A percentile compares a stretch with the other conserved stretches of the same genome.
Evolutionary conservation across 1,284 basidiomycete genomes (phyloP).

Genomic region (Melampsora americana): DNA sequence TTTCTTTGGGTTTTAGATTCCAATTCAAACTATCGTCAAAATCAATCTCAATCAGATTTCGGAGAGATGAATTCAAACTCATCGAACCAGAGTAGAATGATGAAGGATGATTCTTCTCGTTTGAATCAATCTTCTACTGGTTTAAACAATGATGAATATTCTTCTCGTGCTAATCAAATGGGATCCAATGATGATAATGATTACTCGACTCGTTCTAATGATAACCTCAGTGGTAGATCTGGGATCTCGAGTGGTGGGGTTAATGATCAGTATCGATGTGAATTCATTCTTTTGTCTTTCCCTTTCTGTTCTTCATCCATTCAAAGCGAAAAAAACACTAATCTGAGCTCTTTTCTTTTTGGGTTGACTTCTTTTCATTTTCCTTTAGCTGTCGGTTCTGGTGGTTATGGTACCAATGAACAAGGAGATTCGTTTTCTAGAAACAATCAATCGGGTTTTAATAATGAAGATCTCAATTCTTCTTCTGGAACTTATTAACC

Average conservation of each 20-base stretch:
- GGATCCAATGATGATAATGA: background rate
- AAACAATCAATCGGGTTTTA: conserved; percentile 33
- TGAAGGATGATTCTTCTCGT: too few relatives aligned
- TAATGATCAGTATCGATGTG: conserved; percentile 20
- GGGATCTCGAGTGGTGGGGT: conserved; percentile 16
- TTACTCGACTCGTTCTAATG: background rate
- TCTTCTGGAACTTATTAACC: background rate
- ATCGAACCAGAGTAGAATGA: too few relatives aligned
- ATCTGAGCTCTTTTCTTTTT: background rate
- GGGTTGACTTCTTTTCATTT: background rate
- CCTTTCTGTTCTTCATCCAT: too few relatives aligned
- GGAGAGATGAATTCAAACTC: conserved; percentile 15
- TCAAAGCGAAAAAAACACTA: too few relatives aligned
- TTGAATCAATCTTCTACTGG: too few relatives aligned
- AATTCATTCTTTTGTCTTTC: conserved; percentile 6
- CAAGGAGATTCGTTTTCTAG: conserved; percentile 39
- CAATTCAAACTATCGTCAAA: background rate
- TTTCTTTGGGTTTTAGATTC: too few relatives aligned
- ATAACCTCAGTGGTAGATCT: conserved; percentile 7
- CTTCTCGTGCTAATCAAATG: background rate
- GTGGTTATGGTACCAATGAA: conserved; percentile 29
- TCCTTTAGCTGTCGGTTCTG: conserved; percentile 15
- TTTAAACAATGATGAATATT: background rate
- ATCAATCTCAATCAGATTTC: conserved; percentile 11
- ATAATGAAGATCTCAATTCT: conserved; percentile 14